phyloP scores from a whole-genome alignment of 2,329 filamentous ascomycete species.

The Gaeumannomyces tritici region DNA sequence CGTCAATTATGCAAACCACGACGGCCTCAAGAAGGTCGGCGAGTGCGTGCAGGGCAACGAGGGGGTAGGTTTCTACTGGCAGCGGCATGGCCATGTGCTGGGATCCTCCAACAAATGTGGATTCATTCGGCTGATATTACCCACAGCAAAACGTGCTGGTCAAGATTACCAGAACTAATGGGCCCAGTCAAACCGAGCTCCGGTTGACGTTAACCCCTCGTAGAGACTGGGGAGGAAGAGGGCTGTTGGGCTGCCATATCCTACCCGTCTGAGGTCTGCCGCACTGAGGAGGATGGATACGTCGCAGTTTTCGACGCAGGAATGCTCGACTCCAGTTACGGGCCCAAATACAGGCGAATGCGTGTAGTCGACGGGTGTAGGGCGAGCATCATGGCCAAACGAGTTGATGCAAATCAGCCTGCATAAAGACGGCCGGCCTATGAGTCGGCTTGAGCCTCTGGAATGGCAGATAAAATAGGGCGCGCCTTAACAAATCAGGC shows the following conservation, averaged over 20 bases:
- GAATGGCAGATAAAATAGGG: too few species aligned
- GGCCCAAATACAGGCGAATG: neutral
- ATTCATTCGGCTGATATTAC: neutral
- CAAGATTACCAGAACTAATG: conserved; percentile 42
- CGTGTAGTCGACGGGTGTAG: too few species aligned
- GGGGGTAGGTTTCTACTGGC: conserved; percentile 55
- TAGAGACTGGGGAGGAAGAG: conserved; percentile 77
- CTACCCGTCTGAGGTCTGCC: conserved; percentile 53
- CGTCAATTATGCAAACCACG: conserved; percentile 76
- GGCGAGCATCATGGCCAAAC: neutral
- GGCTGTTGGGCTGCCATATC: conserved; percentile 80
- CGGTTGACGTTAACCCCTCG: conserved; percentile 63
- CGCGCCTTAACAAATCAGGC: too few species aligned
- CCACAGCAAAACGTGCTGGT: conserved; percentile 58
- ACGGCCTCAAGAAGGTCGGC: conserved; percentile 75
- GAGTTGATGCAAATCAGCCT: neutral
- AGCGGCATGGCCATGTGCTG: neutral
- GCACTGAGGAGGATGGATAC: neutral
- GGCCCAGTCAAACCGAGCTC: conserved; percentile 38
- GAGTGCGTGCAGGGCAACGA: conserved; percentile 85
- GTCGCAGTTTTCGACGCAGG: neutral
- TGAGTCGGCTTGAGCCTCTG: too few species aligned
- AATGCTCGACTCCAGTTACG: neutral
- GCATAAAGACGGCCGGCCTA: neutral
- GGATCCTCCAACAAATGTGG: neutral